These are phyloP conservation scores for Penstemon eatonii DNA, from an alignment of 257 asterid species.

Conservation along the genomic window DNA sequence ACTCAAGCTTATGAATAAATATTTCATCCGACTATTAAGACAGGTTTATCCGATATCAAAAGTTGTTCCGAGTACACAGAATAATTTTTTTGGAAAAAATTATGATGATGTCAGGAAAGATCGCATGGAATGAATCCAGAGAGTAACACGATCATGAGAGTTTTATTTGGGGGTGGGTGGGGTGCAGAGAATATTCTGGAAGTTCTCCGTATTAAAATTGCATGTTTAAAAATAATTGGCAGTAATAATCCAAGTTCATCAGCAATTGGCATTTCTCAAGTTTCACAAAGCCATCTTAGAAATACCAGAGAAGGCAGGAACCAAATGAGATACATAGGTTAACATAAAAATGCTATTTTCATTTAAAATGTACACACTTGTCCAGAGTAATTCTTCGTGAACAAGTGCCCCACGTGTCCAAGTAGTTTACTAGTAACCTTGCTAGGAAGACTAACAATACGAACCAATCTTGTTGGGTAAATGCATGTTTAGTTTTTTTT, in stretches of 20 bases:
- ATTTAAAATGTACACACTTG: neutral
- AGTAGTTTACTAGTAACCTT: slow-evolving; percentile 13
- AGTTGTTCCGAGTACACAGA: too few species aligned
- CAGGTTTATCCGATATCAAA: too few species aligned
- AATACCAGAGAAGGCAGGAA: neutral
- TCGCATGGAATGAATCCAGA: too few species aligned
- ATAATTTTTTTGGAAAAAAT: too few species aligned
- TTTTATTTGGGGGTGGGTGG: too few species aligned
- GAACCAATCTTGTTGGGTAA: slow-evolving; percentile 7
- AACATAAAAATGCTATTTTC: neutral
- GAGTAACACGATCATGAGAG: too few species aligned
- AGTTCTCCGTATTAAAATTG: neutral
- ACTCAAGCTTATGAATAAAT: neutral
- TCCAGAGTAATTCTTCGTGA: slow-evolving; percentile 6
- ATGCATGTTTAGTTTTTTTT: neutral
- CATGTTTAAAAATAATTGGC: neutral
- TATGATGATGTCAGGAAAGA: too few species aligned
- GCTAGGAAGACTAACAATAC: slow-evolving; percentile 1
- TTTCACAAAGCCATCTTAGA: neutral
- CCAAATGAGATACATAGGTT: neutral
- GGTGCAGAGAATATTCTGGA: too few species aligned
- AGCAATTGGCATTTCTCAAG: slow-evolving; percentile 1
- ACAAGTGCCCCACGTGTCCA: slow-evolving; percentile 9
- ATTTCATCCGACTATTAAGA: neutral
- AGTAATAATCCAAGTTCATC: neutral